Evolutionary conservation across 163 green algal species (phyloP).

Genomic region (Prototheca stagnorum): DNA sequence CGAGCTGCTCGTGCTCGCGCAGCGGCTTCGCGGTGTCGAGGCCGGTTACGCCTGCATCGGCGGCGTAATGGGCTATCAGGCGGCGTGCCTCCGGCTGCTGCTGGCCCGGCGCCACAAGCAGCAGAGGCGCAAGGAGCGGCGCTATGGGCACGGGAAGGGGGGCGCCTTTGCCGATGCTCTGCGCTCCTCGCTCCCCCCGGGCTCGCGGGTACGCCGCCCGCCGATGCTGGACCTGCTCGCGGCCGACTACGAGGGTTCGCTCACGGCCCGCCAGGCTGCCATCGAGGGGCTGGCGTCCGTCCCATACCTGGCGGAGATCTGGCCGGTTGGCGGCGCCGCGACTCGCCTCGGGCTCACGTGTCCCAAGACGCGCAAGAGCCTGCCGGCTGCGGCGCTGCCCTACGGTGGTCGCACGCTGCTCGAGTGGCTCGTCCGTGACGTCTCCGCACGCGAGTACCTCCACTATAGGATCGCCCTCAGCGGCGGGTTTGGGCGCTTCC

Average conservation of each 20-base stretch:
- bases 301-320: slow-evolving; percentile 79
- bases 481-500: no score
- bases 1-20: no score
- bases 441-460: slow-evolving; percentile 85
- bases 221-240: slow-evolving; percentile 47
- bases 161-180: neutral
- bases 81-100: slow-evolving; percentile 66
- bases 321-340: slow-evolving; percentile 81
- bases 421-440: slow-evolving; percentile 74
- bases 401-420: slow-evolving; percentile 85
- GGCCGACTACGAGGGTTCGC: slow-evolving; percentile 9
- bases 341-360: slow-evolving; percentile 81
- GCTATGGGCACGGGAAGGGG: neutral
- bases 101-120: neutral
- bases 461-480: slow-evolving; percentile 42
- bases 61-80: slow-evolving; percentile 75
- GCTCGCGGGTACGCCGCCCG: slow-evolving; percentile 39
- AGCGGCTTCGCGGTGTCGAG: no score
- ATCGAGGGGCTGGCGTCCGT: slow-evolving; percentile 48
- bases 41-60: slow-evolving; percentile 77
- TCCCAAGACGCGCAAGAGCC: slow-evolving; percentile 62
- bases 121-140: slow-evolving; percentile 3
- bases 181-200: neutral
- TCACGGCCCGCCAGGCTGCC: slow-evolving; percentile 23
- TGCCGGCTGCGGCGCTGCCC: slow-evolving; percentile 82